These are phyloP conservation scores for Erodium texanum DNA, from an alignment of 441 rosid species.

Conservation along the genomic window DNA sequence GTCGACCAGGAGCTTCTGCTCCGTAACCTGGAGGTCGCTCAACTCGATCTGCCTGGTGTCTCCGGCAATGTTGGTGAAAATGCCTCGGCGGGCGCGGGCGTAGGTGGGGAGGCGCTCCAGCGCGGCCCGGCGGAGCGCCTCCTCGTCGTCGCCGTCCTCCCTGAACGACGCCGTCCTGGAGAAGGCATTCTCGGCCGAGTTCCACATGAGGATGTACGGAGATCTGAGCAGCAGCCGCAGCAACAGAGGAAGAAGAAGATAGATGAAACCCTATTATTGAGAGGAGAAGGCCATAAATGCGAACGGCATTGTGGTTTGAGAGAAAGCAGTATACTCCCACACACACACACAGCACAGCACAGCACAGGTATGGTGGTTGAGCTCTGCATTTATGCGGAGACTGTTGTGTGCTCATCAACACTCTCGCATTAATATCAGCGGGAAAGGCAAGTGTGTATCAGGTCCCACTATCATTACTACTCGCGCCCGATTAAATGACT, in stretches of 20 bases:
- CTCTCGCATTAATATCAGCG: no score
- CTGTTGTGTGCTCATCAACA: no score
- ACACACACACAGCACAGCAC: no score
- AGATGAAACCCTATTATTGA: no score
- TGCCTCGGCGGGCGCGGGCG: constrained; percentile 60
- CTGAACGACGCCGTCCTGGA: constrained; percentile 53
- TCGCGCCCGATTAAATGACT: no score
- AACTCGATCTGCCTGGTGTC: constrained; percentile 56
- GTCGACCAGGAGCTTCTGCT: constrained; percentile 68
- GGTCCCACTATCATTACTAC: no score
- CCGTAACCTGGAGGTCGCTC: constrained; percentile 41
- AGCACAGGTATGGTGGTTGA: constrained; percentile 45
- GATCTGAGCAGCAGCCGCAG: neutral
- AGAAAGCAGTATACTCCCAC: constrained; percentile 18
- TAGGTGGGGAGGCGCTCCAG: constrained; percentile 84
- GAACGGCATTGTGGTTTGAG: neutral
- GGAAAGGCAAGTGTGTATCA: no score
- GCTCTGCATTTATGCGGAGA: constrained; percentile 44
- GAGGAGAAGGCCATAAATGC: neutral
- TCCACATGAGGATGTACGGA: constrained; percentile 55
- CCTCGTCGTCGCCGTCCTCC: constrained; percentile 68
- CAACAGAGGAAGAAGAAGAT: no score
- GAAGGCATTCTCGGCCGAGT: constrained; percentile 65
- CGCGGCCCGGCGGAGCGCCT: constrained; percentile 89
- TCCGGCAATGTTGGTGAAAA: constrained; percentile 60